Percentiles rank a stretch among this genome's conserved stretches.
Conservation (phyloP, 139 green algal genomes). For the Tetraselmis striata region DNA sequence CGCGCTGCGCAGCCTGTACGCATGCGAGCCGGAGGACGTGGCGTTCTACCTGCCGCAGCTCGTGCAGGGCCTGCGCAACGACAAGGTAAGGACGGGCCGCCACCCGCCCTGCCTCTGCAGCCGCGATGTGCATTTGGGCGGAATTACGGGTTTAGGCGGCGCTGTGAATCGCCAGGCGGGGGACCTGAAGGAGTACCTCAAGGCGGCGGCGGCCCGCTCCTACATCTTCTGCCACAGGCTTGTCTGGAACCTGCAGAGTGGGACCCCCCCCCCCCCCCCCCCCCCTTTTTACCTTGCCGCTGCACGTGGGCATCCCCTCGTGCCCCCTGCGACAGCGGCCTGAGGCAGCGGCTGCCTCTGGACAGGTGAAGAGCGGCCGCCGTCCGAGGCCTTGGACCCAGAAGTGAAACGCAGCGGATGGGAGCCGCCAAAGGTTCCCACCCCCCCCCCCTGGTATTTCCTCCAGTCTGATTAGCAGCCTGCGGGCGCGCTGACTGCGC, state of each 20-base stretch:
- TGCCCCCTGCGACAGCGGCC: too few species aligned
- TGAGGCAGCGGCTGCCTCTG: background rate
- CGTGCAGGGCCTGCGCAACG: constrained; percentile 69
- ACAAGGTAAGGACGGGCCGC: constrained; percentile 64
- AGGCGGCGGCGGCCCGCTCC: constrained; percentile 16
- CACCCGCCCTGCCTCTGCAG: too few species aligned
- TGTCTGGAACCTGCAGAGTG: constrained; percentile 27
- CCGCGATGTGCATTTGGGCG: too few species aligned
- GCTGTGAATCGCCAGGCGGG: constrained; percentile 7
- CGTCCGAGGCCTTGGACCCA: constrained; percentile 11
- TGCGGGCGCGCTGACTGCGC: too few species aligned
- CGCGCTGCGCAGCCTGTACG: constrained; percentile 32
- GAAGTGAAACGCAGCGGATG: constrained; percentile 64
- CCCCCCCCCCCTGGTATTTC: too few species aligned
- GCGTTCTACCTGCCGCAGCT: constrained; percentile 92
- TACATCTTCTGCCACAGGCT: constrained; percentile 45
- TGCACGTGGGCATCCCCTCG: too few species aligned
- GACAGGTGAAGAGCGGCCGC: constrained; percentile 17
- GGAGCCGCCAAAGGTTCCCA: constrained; percentile 44
- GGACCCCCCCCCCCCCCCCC: too few species aligned
- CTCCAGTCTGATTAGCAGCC: too few species aligned
- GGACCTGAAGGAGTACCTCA: constrained; percentile 38
- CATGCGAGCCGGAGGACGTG: constrained; percentile 39
- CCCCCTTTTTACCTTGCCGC: too few species aligned
- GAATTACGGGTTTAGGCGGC: too few species aligned